Conservation (phyloP, 2,329 filamentous ascomycete genomes). For the Pestalotiopsis sp. region DNA sequence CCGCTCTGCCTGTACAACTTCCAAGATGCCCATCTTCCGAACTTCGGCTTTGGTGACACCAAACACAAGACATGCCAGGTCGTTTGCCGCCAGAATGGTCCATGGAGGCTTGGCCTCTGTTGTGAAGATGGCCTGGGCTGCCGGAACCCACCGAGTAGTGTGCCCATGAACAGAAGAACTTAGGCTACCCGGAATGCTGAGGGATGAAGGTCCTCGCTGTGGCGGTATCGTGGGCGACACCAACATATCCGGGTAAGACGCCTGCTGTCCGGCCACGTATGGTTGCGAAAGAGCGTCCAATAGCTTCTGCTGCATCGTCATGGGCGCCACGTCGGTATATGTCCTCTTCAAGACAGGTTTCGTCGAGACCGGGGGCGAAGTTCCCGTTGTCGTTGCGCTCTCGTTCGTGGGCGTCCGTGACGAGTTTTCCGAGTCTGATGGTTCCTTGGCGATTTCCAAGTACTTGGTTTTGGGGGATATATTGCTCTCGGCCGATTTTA, state of each 20-base stretch:
- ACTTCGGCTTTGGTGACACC: conserved; percentile 98
- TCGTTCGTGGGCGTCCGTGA: conserved; percentile 60
- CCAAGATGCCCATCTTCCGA: conserved; percentile 89
- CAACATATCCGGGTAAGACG: conserved; percentile 34
- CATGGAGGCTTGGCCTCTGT: conserved; percentile 90
- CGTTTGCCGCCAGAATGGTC: conserved; percentile 96
- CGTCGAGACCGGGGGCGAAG: conserved; percentile 58
- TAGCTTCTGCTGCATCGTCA: conserved; percentile 79
- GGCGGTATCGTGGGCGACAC: conserved; percentile 47
- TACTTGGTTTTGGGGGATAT: conserved; percentile 16
- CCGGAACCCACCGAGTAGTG: conserved; percentile 85
- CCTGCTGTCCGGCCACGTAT: conserved; percentile 60
- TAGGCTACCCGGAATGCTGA: conserved; percentile 48
- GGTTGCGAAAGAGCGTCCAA: conserved; percentile 85
- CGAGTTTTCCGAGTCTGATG: conserved; percentile 48
- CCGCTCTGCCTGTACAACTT: conserved; percentile 89
- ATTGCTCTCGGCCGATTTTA: neutral
- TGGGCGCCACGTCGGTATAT: conserved; percentile 78
- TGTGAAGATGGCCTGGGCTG: conserved; percentile 95
- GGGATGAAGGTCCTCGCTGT: conserved; percentile 41
- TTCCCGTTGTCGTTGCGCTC: conserved; percentile 53
- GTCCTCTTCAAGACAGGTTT: conserved; percentile 79
- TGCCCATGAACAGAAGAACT: conserved; percentile 77
- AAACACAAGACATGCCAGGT: conserved; percentile 95
- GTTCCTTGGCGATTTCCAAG: conserved; percentile 21